A percentile compares a stretch with the other conserved stretches of the same genome.
Conservation (phyloP, 2,329 filamentous ascomycete genomes). For the Trichoderma atrobrunneum region DNA sequence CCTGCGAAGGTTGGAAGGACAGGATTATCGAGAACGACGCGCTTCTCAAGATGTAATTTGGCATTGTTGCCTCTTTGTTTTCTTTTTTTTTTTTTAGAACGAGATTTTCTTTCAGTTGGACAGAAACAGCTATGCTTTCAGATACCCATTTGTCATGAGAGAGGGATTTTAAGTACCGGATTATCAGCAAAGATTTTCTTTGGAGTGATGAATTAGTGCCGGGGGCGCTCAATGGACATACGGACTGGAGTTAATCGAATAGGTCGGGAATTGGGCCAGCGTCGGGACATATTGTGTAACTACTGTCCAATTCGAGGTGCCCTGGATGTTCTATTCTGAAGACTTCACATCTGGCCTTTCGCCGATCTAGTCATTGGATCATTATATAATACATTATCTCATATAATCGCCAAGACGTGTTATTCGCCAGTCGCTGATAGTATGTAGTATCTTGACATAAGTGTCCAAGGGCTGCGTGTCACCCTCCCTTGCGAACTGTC, state of each 20-base stretch:
- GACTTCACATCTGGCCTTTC: not conserved
- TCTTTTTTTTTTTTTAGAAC: not conserved
- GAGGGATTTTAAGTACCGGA: not conserved
- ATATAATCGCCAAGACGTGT: not conserved
- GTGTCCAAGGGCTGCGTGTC: not conserved
- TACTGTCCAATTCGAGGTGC: not conserved
- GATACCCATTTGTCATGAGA: conserved; percentile 14
- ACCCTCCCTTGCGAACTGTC: not conserved
- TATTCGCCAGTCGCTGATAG: not conserved
- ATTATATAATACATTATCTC: not conserved
- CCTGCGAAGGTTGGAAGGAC: conserved; percentile 36
- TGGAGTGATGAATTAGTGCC: not conserved
- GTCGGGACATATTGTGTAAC: not conserved
- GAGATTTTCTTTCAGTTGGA: not conserved
- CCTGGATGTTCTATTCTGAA: not conserved
- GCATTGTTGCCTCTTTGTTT: not conserved
- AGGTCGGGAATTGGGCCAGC: not conserved
- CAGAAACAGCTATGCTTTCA: conserved; percentile 14
- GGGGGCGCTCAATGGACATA: not conserved
- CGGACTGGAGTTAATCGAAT: not conserved
- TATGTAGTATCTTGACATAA: not conserved
- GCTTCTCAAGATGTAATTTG: conserved; percentile 30
- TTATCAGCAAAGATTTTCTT: not conserved
- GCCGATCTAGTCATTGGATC: not conserved
- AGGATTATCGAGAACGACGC: conserved; percentile 36